Evolutionary conservation across 139 green algal genomes (phyloP).

Genomic region (Desmodesmus armatus): DNA sequence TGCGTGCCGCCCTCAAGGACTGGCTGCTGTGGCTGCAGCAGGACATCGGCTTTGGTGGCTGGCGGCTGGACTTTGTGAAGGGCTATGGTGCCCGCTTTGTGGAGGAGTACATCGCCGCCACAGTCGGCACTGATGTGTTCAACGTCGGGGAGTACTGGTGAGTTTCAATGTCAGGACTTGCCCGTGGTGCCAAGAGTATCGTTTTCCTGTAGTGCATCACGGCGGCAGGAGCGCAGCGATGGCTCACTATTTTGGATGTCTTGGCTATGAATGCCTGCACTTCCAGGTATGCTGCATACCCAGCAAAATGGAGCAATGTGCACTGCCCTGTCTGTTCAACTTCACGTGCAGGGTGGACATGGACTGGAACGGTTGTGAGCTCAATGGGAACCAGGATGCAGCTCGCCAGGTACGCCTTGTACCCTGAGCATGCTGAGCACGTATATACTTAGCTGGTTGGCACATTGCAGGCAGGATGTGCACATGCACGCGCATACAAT

Average conservation of each 20-base stretch:
- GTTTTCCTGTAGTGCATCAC: background rate
- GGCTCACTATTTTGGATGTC: no score
- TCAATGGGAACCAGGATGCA: conserved; percentile 87
- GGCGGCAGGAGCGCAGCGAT: no score
- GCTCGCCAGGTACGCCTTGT: conserved; percentile 74
- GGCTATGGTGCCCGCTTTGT: conserved; percentile 50
- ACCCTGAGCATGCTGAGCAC: background rate
- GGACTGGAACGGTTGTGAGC: conserved; percentile 60
- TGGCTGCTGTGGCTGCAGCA: conserved; percentile 84
- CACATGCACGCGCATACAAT: no score
- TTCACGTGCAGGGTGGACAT: conserved; percentile 23
- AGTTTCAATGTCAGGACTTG: no score
- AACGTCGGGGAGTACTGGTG: conserved; percentile 58
- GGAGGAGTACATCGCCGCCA: conserved; percentile 51
- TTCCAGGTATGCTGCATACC: no score
- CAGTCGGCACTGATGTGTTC: conserved; percentile 32
- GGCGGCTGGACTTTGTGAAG: conserved; percentile 89
- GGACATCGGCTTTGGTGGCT: conserved; percentile 87
- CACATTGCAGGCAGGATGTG: no score
- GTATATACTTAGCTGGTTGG: no score
- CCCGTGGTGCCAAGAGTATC: background rate
- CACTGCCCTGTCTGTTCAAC: background rate
- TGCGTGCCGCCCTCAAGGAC: conserved; percentile 76
- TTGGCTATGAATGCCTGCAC: no score
- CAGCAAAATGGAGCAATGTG: background rate